Percentiles rank a stretch among this genome's conserved stretches.
Conservation (phyloP, 2,329 filamentous ascomycete species). For the Mycosphaerella arachidis region DNA sequence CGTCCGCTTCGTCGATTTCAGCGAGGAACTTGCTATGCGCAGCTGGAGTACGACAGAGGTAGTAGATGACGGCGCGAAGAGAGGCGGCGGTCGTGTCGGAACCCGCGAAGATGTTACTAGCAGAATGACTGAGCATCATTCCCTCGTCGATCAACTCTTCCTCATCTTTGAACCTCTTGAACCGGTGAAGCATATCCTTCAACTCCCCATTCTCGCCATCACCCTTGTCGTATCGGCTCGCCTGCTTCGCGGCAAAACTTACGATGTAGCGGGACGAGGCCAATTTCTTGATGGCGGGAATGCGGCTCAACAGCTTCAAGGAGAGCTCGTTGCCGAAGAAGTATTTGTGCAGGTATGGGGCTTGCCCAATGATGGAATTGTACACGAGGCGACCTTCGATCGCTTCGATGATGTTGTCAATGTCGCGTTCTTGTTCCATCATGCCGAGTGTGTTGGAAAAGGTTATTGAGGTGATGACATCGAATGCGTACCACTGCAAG, state of each 20-base stretch:
- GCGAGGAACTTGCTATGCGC: conserved; percentile 30
- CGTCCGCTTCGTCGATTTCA: conserved; percentile 32
- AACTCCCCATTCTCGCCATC: conserved; percentile 16
- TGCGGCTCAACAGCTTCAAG: conserved; percentile 13
- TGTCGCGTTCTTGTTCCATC: conserved; percentile 20
- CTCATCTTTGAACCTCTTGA: conserved; percentile 22
- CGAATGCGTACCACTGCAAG: conserved; percentile 20
- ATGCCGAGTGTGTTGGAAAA: conserved; percentile 21
- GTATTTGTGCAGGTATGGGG: conserved; percentile 18
- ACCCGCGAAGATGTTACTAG: conserved; percentile 49
- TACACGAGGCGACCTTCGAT: conserved; percentile 22
- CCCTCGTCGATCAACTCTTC: conserved; percentile 21
- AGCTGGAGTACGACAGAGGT: conserved; percentile 33
- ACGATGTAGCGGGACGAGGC: conserved; percentile 24
- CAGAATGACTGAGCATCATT: conserved; percentile 18
- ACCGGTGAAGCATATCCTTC: conserved; percentile 23
- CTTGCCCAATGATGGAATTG: conserved; percentile 23
- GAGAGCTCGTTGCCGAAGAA: conserved; percentile 22
- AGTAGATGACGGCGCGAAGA: conserved; percentile 35
- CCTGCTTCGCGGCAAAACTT: conserved; percentile 19
- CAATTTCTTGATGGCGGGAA: conserved; percentile 15
- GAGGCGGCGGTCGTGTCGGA: conserved; percentile 32
- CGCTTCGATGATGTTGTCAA: conserved; percentile 13
- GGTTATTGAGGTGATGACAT: conserved; percentile 24
- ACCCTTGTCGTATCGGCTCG: conserved; percentile 19